Conservation (phyloP, 345 rosid species). For the Iberis pinnata region DNA sequence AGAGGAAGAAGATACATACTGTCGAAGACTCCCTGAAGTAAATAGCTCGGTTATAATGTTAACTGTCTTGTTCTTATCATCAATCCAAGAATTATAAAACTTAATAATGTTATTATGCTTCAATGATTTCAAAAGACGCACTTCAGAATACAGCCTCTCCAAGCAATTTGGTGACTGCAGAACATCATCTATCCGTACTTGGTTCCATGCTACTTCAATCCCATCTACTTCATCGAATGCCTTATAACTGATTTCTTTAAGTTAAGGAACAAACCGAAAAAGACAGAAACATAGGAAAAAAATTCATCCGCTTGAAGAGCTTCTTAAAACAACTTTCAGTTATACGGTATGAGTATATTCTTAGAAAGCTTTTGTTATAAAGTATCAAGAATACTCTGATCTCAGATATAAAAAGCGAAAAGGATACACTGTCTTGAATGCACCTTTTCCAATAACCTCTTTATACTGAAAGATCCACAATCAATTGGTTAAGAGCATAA, state of each 20-base stretch:
- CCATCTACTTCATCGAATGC: slow-evolving; percentile 92
- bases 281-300: not conserved
- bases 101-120: slow-evolving; percentile 72
- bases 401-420: not conserved
- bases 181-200: slow-evolving; percentile 78
- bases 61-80: slow-evolving; percentile 81
- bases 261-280: slow-evolving; percentile 30
- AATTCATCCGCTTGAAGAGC: not conserved
- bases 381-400: not conserved
- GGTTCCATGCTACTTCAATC: slow-evolving; percentile 99
- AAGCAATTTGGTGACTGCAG: slow-evolving; percentile 80
- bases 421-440: slow-evolving; percentile 82
- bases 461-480: slow-evolving; percentile 46
- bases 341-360: not conserved
- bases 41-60: slow-evolving; percentile 88
- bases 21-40: slow-evolving; percentile 90
- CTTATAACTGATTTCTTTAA: slow-evolving; percentile 52
- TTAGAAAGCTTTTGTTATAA: not conserved
- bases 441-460: slow-evolving; percentile 68
- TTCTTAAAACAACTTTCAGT: not conserved
- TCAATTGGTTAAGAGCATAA: slow-evolving; percentile 1
- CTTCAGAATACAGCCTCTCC: slow-evolving; percentile 88
- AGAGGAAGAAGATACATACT: slow-evolving; percentile 46
- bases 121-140: slow-evolving; percentile 75
- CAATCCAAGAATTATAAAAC: slow-evolving; percentile 88